A percentile compares a stretch with the other conserved stretches of the same genome.
These are phyloP conservation scores for Candida gorgasii DNA, from an alignment of 805 yeast genomes.

Conservation along the genomic window DNA sequence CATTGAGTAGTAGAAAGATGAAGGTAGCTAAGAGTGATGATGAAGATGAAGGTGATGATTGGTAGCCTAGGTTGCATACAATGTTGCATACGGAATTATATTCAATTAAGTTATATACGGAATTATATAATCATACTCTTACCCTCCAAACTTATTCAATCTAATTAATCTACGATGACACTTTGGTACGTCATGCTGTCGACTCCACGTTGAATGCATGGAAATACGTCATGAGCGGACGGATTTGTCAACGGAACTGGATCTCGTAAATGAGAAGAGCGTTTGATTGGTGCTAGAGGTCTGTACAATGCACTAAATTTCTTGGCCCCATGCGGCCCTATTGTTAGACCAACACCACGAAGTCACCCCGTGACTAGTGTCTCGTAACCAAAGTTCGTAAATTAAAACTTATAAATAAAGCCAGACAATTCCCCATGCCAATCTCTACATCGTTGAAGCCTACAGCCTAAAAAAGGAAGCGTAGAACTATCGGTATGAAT, in stretches of 20 bases:
- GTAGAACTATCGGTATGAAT: too few species aligned
- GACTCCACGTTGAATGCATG: background rate
- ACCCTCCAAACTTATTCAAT: too few species aligned
- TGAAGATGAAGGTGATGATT: conserved; percentile 68
- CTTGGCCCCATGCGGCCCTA: background rate
- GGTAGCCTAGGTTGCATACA: conserved; percentile 7
- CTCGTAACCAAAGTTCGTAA: background rate
- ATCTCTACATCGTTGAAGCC: background rate
- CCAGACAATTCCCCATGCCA: background rate
- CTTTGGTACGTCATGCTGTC: too few species aligned
- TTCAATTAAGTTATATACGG: background rate
- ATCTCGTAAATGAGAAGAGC: background rate
- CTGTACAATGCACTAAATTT: background rate
- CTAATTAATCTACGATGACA: too few species aligned
- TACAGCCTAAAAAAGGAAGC: too few species aligned
- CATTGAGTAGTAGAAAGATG: conserved; percentile 76
- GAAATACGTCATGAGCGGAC: background rate
- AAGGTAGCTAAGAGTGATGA: conserved; percentile 82
- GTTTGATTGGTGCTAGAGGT: background rate
- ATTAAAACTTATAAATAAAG: background rate
- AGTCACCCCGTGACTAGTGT: background rate
- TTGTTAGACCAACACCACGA: too few species aligned
- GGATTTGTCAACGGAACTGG: background rate
- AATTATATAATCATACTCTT: too few species aligned
- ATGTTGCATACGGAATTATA: too few species aligned